These are phyloP conservation scores for Anaeramoeba flamelloides DNA, from an alignment of 78 protist genomes.

Conservation along the genomic window DNA sequence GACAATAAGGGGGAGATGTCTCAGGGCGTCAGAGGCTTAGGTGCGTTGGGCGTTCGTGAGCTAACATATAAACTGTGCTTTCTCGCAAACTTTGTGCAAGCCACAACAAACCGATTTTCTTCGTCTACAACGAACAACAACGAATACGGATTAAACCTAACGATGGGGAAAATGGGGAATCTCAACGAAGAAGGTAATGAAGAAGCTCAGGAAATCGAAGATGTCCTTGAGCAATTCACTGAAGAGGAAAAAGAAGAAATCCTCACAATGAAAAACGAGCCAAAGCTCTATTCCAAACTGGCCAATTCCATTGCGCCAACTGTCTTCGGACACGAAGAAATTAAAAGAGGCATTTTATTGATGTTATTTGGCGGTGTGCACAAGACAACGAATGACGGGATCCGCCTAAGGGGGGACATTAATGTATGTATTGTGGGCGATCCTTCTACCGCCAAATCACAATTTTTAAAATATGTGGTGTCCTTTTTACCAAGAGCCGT, in stretches of 20 bases:
- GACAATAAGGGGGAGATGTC: no score
- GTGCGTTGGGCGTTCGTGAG: slow-evolving; percentile 77
- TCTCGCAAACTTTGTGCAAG: slow-evolving; percentile 41
- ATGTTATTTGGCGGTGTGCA: slow-evolving; percentile 94
- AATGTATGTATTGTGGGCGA: slow-evolving; percentile 87
- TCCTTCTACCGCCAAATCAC: no score
- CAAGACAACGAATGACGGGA: slow-evolving; percentile 64
- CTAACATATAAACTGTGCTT: slow-evolving; percentile 68
- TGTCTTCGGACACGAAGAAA: slow-evolving; percentile 58
- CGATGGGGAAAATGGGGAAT: no score
- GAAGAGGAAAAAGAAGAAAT: slow-evolving; percentile 51
- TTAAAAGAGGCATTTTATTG: slow-evolving; percentile 84
- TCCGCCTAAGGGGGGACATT: slow-evolving; percentile 88
- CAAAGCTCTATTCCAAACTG: slow-evolving; percentile 34
- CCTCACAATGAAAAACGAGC: slow-evolving; percentile 16
- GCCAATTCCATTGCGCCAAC: no score
- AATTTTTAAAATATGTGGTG: slow-evolving; percentile 82
- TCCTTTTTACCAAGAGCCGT: slow-evolving; percentile 85
- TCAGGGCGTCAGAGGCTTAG: slow-evolving; percentile 78
- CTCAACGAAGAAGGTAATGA: no score
- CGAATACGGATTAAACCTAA: no score
- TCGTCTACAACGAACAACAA: no score
- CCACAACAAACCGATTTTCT: no score
- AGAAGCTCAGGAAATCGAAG: no score
- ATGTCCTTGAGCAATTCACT: slow-evolving; percentile 13